phyloP scores from a whole-genome alignment of 441 rosid species.

The Populus trichocarpa region DNA sequence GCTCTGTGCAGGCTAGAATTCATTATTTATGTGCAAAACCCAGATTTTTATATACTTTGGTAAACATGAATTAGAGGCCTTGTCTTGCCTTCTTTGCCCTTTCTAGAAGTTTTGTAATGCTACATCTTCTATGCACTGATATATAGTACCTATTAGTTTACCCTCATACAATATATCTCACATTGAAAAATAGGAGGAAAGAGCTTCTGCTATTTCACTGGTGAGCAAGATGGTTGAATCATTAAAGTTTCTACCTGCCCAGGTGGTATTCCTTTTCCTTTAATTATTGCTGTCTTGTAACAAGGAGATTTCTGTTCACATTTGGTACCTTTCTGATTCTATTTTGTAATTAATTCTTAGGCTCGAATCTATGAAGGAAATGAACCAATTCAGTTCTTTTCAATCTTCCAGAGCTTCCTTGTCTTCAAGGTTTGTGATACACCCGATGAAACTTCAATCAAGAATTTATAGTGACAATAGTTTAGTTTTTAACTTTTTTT shows the following conservation, averaged over 20 bases:
- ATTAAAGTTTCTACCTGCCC: conserved; percentile 77
- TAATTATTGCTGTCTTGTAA: conserved; percentile 4
- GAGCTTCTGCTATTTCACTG: conserved; percentile 64
- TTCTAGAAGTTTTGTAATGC: background rate
- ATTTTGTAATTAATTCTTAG: conserved; percentile 35
- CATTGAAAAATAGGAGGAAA: conserved; percentile 61
- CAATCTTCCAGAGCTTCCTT: conserved; percentile 91
- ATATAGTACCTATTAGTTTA: background rate
- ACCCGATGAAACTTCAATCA: background rate
- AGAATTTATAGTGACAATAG: background rate
- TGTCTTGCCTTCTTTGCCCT: background rate
- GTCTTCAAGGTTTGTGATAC: background rate
- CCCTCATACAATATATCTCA: conserved; percentile 5
- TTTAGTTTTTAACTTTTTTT: conserved; percentile 1
- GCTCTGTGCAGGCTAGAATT: background rate
- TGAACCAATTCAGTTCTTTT: conserved; percentile 90
- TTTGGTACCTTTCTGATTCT: conserved; percentile 13
- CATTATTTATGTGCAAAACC: background rate
- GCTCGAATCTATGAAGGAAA: conserved; percentile 83
- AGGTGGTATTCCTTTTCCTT: conserved; percentile 43
- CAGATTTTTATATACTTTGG: background rate
- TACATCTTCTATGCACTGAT: background rate
- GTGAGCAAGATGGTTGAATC: conserved; percentile 91
- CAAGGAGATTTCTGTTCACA: conserved; percentile 6
- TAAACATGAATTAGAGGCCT: background rate